These are phyloP conservation scores for Cinnamomum chago DNA, from an alignment of 164 flowering plant species.

Conservation along the genomic window DNA sequence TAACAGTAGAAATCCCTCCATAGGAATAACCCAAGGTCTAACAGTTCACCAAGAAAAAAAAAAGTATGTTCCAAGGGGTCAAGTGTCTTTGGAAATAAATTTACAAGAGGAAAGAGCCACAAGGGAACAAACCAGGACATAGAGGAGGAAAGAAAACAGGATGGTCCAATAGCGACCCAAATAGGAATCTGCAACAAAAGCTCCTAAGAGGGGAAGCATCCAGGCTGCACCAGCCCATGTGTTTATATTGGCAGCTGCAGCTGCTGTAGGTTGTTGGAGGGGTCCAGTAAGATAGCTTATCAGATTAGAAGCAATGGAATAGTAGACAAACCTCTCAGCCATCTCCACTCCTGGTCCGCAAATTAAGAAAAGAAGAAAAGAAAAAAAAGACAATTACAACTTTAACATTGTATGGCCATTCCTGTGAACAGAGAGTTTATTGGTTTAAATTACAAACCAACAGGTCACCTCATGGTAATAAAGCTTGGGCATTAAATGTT, in stretches of 20 bases:
- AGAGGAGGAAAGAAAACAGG: constrained; percentile 6
- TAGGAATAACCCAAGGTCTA: no score
- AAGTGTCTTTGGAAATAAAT: not conserved
- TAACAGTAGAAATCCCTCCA: no score
- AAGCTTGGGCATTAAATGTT: no score
- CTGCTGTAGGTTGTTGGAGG: not conserved
- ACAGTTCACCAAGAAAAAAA: no score
- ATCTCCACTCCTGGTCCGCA: constrained; percentile 12
- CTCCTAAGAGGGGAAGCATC: constrained; percentile 8
- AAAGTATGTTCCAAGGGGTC: not conserved
- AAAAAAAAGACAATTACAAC: no score
- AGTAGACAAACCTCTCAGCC: constrained; percentile 3
- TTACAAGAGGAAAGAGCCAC: not conserved
- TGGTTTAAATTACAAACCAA: no score
- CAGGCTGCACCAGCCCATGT: not conserved
- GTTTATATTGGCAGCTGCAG: constrained; percentile 9
- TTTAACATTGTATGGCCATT: no score
- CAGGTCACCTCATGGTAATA: no score
- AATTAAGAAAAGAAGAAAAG: rapidly evolving
- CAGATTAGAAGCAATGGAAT: not conserved
- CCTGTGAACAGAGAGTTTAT: no score
- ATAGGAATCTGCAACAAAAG: constrained; percentile 5
- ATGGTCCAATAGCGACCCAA: constrained; percentile 5
- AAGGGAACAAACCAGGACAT: constrained; percentile 1
- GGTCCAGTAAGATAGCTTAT: constrained; percentile 7